Conservation (phyloP, 1,139 yeast genomes). For the Blastobotrys niveus region DNA sequence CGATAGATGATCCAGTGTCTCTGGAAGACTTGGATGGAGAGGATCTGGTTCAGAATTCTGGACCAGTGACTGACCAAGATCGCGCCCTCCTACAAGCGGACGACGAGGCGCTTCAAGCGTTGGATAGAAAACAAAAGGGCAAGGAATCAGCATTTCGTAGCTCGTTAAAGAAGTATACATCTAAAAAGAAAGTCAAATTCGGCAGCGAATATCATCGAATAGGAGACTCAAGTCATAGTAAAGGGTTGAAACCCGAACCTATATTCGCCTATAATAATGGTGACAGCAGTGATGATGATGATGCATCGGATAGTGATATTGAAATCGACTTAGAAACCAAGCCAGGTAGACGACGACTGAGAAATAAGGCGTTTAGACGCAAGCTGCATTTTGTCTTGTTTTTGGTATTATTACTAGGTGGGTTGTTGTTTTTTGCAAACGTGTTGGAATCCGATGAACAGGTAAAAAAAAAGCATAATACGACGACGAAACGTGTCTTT, state of each 20-base stretch:
- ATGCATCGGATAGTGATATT: conserved; percentile 24
- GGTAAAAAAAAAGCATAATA: conserved; percentile 1
- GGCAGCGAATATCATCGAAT: conserved; percentile 14
- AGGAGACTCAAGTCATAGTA: conserved; percentile 1
- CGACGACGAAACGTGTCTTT: conserved; percentile 31
- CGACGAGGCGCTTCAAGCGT: conserved; percentile 27
- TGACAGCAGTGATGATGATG: conserved; percentile 22
- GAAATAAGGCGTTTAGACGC: conserved; percentile 16
- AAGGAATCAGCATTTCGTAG: too few species aligned
- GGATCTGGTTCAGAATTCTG: conserved; percentile 25
- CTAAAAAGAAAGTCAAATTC: conserved; percentile 17
- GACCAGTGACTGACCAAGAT: conserved; percentile 25
- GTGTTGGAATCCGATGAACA: conserved; percentile 12
- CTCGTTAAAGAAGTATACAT: background rate
- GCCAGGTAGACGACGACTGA: conserved; percentile 19
- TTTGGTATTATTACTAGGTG: conserved; percentile 17
- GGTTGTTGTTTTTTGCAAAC: conserved; percentile 19
- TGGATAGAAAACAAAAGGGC: conserved; percentile 15
- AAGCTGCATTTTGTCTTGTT: conserved; percentile 18
- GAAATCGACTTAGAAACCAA: conserved; percentile 27
- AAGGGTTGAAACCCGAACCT: conserved; percentile 11
- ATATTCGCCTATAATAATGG: conserved; percentile 15
- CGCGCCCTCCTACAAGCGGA: conserved; percentile 28
- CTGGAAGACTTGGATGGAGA: conserved; percentile 25
- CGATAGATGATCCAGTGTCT: conserved; percentile 27